phyloP scores from a whole-genome alignment of 495 filamentous ascomycete genomes.

The Podospora fimiseda region DNA sequence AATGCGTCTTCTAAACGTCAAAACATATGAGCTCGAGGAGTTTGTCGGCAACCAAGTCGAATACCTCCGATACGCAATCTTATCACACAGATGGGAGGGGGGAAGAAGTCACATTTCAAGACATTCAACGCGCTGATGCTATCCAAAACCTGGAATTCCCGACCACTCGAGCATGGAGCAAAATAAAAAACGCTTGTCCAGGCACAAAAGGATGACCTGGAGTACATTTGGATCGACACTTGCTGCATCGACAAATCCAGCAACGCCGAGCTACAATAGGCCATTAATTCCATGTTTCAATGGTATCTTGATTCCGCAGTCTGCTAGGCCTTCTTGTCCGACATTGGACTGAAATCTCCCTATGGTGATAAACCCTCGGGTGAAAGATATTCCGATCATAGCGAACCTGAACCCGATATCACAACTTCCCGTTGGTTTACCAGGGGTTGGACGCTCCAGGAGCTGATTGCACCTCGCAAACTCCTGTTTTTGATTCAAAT shows the following conservation, averaged over 20 bases:
- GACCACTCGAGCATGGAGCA: conserved; percentile 7
- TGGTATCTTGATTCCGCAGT: conserved; percentile 30
- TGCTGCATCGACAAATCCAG: conserved; percentile 43
- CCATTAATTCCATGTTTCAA: conserved; percentile 44
- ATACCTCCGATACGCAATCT: conserved; percentile 26
- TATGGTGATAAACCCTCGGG: too few relatives aligned
- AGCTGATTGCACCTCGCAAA: conserved; percentile 30
- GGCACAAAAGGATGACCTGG: conserved; percentile 17
- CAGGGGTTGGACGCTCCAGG: conserved; percentile 36
- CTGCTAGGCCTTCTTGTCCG: conserved; percentile 31
- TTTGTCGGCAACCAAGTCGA: conserved; percentile 13
- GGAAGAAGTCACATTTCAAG: conserved; percentile 28
- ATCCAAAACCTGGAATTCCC: neutral
- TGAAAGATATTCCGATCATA: too few relatives aligned
- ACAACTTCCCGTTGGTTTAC: conserved; percentile 29
- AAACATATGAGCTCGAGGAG: conserved; percentile 19
- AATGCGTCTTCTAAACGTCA: conserved; percentile 28
- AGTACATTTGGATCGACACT: conserved; percentile 43
- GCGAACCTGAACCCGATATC: neutral
- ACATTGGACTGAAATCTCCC: too few relatives aligned
- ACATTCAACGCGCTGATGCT: neutral
- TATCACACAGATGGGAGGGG: conserved; percentile 35
- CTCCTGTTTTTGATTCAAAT: conserved; percentile 26
- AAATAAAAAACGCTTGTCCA: conserved; percentile 32
- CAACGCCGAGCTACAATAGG: conserved; percentile 39